Evolutionary conservation across 1,139 yeast species (phyloP).

Genomic region (Geotrichum australiense): DNA sequence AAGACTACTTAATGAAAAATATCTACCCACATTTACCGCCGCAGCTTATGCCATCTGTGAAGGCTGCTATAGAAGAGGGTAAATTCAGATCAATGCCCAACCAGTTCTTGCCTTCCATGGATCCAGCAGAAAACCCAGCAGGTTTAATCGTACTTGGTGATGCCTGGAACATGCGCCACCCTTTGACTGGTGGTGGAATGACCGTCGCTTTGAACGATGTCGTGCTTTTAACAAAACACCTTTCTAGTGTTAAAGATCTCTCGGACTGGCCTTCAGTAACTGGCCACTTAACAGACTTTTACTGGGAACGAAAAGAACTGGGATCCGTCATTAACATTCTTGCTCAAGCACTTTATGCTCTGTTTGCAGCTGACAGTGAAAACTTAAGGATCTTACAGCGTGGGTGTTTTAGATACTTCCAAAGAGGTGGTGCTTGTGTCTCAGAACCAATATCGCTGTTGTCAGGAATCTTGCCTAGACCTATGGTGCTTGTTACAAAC

Average conservation of each 20-base stretch:
- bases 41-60: conserved; percentile 57
- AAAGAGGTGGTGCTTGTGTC: conserved; percentile 75
- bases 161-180: conserved; percentile 96
- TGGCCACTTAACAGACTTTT: conserved; percentile 65
- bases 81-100: conserved; percentile 86
- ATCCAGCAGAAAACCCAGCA: conserved; percentile 44
- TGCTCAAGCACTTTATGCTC: conserved; percentile 80
- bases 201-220: conserved; percentile 94
- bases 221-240: conserved; percentile 52
- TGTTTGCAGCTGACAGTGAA: conserved; percentile 78
- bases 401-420: conserved; percentile 86
- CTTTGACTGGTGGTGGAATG: conserved; percentile 99
- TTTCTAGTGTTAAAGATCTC: conserved; percentile 34
- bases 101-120: conserved; percentile 74
- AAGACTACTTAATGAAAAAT: conserved; percentile 49
- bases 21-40: conserved; percentile 70
- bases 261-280: conserved; percentile 43
- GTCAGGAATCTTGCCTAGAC: conserved; percentile 73
- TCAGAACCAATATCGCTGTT: conserved; percentile 75
- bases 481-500: conserved; percentile 68
- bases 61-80: conserved; percentile 43
- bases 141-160: conserved; percentile 91
- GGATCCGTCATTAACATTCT: conserved; percentile 84
- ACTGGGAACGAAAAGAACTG: conserved; percentile 65
- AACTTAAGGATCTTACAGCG: conserved; percentile 63